Evolutionary conservation across 345 rosid species (phyloP), one percentile per base, ranked within the genome.

Genomic region (Euclidium syriacum): DNA sequence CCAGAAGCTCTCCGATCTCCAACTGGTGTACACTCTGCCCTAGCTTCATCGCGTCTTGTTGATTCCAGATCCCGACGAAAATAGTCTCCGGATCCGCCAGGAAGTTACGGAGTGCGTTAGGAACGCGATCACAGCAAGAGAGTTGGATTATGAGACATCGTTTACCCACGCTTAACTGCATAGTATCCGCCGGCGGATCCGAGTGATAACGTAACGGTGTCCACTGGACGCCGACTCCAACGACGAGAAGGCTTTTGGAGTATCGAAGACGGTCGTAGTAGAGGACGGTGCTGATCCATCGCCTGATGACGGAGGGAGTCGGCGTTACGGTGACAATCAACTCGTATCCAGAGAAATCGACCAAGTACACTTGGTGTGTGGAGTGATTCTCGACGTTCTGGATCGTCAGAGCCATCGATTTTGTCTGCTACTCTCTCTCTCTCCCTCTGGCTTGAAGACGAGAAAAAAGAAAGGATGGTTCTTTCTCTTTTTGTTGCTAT

Each of bases 151-250:
- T 71, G 27, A 75, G 66, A 49, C 75, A 71, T 5, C 56, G 33
- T n/a, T 14, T 11, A 2, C 79, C 79, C 6, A 60, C 60, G 68
- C 72, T 65, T 11, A 65, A 50, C 48, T 60, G 76, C n/a, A 73
- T 64, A 10, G 72, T 66, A n/a, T 55, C 62, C 4, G 66, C 54
- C 2, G 40, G 10, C 1, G 42, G 12, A 30, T 19, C 41, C 18
- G 12, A 14, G 35, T 41, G 4, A 15, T 4, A 19, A 18, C 32
- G 4, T 19, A 11, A 2, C 4, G 70, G 64, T 34, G 14, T 22
- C 81, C 81, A 70, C 6, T 56, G 68, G 11, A 73, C 78, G 5
- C 76, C 73, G 41, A 77, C 14, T 10, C 81, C 73, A 7, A 77
- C 73, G 47, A 73, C 67, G 25, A 64, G 71, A 32, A 46, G 41